Base-by-base conservation (phyloP, 768 basidiomycete species). In the Naganishia randhawae region DNA sequence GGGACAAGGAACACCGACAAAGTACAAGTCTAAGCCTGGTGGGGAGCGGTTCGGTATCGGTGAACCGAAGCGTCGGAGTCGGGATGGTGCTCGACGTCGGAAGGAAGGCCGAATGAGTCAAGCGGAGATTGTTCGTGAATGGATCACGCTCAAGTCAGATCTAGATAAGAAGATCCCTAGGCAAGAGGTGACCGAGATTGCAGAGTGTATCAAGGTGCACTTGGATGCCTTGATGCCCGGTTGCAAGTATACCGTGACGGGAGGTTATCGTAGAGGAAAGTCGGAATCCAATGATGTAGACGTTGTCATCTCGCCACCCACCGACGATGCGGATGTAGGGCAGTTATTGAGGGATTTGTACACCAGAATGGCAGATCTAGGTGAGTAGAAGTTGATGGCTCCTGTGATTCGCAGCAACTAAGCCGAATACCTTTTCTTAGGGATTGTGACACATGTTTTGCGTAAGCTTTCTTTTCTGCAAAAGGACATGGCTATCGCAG, bases 181-280 rank as follows among this genome's bases (percentile, higher is more conserved):
- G 8, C 81, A 79, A 0, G 91, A 96, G 76, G 89, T 90, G 0
- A 87, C 91, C 67, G 85, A 88, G 72, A 92, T 95, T 67, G 84
- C 86, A n/a, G 74, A 73, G 0, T 81, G 85, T 11, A 85, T 95
- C 6, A 85, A 86, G 84, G 76, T 77, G n/a, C 87, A 92, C 73
- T 78, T 95, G 32, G 83, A 84, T 14, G 75, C 77, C 13, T 75
- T 95, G 10, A 83, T 87, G 62, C 82, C 84, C 1, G 91, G 89
- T 0, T 92, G 87, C 73, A 78, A 84, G 22, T 86, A 85, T 72
- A 90, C 88, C 5, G 85, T 96, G 45, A 89, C 85, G 42, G 93
- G 92, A 73, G 89, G 92, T 6, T 91, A 93, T 80, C 86, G 94
- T 32, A 82, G 93, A 65, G 93, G 93, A 1, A 95, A 95, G 77